Evolutionary conservation across 805 yeast genomes (phyloP).

Genomic region (Diddensiella caesifluorescens): DNA sequence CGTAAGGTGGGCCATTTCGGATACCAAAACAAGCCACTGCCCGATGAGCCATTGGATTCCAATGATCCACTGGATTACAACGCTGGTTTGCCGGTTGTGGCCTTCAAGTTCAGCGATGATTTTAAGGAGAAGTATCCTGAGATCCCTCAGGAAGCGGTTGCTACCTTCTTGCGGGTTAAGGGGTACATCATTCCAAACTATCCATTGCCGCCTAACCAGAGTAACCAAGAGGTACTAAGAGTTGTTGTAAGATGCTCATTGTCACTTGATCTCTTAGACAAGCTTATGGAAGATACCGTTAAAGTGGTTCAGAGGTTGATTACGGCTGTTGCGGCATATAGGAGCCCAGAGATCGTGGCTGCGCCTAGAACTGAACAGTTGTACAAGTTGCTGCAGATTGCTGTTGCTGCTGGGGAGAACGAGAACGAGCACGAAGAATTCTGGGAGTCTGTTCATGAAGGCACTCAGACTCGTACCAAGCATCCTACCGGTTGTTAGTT

Average conservation of each 20-base stretch:
- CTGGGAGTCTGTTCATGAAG: slow-evolving; percentile 19
- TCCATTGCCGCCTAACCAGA: slow-evolving; percentile 61
- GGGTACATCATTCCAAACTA: slow-evolving; percentile 91
- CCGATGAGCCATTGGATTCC: slow-evolving; percentile 9
- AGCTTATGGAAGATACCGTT: slow-evolving; percentile 57
- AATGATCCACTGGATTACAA: slow-evolving; percentile 36
- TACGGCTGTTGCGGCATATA: slow-evolving; percentile 37
- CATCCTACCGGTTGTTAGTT: slow-evolving; percentile 8
- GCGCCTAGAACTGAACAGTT: slow-evolving; percentile 15
- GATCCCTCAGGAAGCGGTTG: slow-evolving; percentile 73
- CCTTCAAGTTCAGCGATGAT: slow-evolving; percentile 65
- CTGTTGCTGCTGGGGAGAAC: slow-evolving; percentile 24
- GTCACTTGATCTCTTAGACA: slow-evolving; percentile 55
- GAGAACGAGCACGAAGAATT: slow-evolving; percentile 28
- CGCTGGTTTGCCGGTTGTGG: slow-evolving; percentile 85
- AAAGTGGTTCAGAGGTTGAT: slow-evolving; percentile 49
- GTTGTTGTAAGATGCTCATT: slow-evolving; percentile 75
- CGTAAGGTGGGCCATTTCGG: slow-evolving; percentile 40
- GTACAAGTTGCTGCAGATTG: slow-evolving; percentile 17
- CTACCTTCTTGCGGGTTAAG: slow-evolving; percentile 65
- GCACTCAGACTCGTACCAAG: slow-evolving; percentile 8
- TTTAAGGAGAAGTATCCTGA: slow-evolving; percentile 62
- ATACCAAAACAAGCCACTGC: neutral
- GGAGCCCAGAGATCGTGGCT: slow-evolving; percentile 4
- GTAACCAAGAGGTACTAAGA: slow-evolving; percentile 64